Percentiles rank a stretch among this genome's conserved stretches.
These are phyloP conservation scores for Pythium phragmitis DNA, from an alignment of 352 stramenopile species.

Conservation along the genomic window DNA sequence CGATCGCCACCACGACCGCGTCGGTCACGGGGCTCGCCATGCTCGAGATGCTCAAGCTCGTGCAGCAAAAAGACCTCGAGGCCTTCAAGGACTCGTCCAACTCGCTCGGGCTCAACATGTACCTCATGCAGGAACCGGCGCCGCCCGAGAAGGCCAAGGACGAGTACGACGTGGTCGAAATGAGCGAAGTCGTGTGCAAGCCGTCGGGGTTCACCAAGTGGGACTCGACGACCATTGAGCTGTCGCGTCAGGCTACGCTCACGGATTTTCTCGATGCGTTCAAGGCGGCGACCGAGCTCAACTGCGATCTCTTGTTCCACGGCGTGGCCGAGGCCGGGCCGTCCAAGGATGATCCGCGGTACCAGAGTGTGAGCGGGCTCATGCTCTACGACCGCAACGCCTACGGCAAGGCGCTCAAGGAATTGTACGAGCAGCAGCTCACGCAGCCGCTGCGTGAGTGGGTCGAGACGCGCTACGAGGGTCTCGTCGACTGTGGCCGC, in stretches of 20 bases:
- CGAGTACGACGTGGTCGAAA: constrained; percentile 90
- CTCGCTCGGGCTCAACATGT: constrained; percentile 91
- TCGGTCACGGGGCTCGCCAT: constrained; percentile 98
- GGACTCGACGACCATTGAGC: constrained; percentile 83
- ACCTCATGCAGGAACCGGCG: constrained; percentile 90
- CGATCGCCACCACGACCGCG: constrained; percentile 99
- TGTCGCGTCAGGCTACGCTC: constrained; percentile 67
- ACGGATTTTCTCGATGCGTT: constrained; percentile 66
- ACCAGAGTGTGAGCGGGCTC: constrained; percentile 66
- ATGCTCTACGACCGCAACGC: constrained; percentile 88
- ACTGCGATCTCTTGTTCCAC: constrained; percentile 84
- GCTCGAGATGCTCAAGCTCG: constrained; percentile 85
- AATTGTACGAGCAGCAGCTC: constrained; percentile 69
- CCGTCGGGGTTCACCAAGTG: constrained; percentile 90
- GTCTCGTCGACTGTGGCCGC: constrained; percentile 76
- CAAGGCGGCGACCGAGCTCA: constrained; percentile 68
- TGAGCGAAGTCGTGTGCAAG: constrained; percentile 87
- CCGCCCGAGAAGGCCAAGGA: constrained; percentile 85
- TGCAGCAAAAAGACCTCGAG: constrained; percentile 87
- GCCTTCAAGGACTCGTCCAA: constrained; percentile 93
- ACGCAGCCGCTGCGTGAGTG: constrained; percentile 52
- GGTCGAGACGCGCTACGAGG: constrained; percentile 78
- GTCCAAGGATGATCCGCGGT: constrained; percentile 66
- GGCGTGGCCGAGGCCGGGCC: constrained; percentile 65
- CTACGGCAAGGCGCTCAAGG: constrained; percentile 68